These are phyloP conservation scores for Crithidia mellificae DNA, from an alignment of 208 protist species.

Conservation along the genomic window DNA sequence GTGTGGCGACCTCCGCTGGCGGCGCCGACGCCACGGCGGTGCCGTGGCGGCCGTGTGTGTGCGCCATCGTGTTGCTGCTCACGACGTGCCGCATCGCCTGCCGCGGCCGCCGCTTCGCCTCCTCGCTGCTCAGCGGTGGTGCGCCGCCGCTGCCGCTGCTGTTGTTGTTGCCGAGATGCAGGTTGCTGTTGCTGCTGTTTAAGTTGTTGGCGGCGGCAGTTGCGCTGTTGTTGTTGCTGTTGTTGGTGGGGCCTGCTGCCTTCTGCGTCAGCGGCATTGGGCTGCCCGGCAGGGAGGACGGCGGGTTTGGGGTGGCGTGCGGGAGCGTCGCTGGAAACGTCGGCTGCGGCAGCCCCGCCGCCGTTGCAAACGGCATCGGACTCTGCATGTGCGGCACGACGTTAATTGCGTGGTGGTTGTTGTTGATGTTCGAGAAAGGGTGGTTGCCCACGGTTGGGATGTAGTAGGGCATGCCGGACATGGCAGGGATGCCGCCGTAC, in stretches of 20 bases:
- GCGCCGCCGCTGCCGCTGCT: background rate
- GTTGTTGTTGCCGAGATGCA: background rate
- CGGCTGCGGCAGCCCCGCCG: background rate
- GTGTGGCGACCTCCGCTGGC: slow-evolving; percentile 21
- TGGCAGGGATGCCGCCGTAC: slow-evolving; percentile 16
- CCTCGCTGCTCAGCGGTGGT: background rate
- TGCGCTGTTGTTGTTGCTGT: slow-evolving; percentile 10
- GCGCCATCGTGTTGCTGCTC: slow-evolving; percentile 31
- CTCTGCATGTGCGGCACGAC: slow-evolving; percentile 27
- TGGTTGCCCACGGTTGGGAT: slow-evolving; percentile 38
- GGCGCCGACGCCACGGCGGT: background rate
- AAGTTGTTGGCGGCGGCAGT: no score
- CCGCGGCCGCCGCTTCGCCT: slow-evolving; percentile 22
- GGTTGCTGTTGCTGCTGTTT: background rate
- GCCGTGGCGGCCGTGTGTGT: slow-evolving; percentile 17
- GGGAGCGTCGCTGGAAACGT: slow-evolving; percentile 4
- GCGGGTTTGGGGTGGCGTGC: background rate
- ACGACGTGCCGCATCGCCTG: slow-evolving; percentile 24
- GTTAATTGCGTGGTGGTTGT: slow-evolving; percentile 44
- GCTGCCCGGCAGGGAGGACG: background rate
- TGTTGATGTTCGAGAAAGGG: slow-evolving; percentile 41
- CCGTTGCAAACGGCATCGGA: slow-evolving; percentile 11
- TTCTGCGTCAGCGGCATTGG: slow-evolving; percentile 3
- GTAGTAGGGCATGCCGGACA: slow-evolving; percentile 31
- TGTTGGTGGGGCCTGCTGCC: slow-evolving; percentile 1